phyloP scores from a whole-genome alignment of 1,284 basidiomycete species.

The Boletus nobilissimus region DNA sequence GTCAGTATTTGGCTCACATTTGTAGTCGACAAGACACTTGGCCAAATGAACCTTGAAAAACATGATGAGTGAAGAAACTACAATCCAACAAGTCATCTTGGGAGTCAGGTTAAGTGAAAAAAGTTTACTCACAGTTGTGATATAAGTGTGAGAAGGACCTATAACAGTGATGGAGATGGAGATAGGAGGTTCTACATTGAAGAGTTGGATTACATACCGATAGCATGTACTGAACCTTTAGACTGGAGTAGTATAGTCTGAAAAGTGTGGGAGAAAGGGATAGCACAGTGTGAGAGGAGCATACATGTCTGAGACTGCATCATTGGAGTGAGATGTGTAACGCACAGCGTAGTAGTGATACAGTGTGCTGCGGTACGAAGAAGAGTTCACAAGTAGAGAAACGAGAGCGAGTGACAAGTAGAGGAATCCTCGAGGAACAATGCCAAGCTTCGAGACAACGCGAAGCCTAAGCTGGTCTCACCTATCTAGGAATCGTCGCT shows the following conservation, averaged over 20 bases:
- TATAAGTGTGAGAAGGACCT: constrained; percentile 48
- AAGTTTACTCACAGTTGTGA: constrained; percentile 47
- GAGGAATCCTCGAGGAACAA: no score
- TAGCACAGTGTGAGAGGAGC: constrained; percentile 4
- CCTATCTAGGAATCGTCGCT: no score
- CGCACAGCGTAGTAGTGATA: no score
- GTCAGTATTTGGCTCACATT: not conserved
- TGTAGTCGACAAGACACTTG: not conserved
- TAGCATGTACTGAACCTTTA: constrained; percentile 49
- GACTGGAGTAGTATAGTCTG: constrained; percentile 48
- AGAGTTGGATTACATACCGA: constrained; percentile 41
- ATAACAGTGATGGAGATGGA: not conserved
- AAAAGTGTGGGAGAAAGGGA: constrained; percentile 23
- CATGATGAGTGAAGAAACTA: constrained; percentile 50
- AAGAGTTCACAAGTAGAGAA: no score
- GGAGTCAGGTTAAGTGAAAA: constrained; percentile 5
- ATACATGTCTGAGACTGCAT: constrained; percentile 51
- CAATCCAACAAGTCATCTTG: not conserved
- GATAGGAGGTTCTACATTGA: not conserved
- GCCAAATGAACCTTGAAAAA: constrained; percentile 43
- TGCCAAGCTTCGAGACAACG: no score
- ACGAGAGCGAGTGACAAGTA: no score
- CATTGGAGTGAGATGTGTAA: constrained; percentile 20
- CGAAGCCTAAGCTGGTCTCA: no score
- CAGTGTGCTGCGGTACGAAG: no score